Base-by-base conservation (phyloP, 371 early-diverging fungal genomes). In the Zopfochytrium polystomum region DNA sequence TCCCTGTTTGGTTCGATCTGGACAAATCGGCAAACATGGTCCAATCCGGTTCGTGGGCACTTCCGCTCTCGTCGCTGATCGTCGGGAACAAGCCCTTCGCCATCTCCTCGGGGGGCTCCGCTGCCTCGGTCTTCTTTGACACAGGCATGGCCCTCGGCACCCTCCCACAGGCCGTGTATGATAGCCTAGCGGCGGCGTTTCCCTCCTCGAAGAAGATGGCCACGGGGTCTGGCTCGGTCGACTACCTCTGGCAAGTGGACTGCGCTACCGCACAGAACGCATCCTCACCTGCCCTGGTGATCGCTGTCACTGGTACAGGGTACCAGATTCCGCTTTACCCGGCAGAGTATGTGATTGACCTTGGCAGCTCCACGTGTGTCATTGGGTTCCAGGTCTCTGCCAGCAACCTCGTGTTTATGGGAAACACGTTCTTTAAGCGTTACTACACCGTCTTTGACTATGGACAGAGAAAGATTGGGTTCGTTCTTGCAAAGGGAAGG, bases 401-500 rank as follows among this genome's bases (percentile, higher is more conserved):
- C 13, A 25, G 57, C 47, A 15, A 57, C 46, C 22, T 57, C 44
- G n/a, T n/a, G 11, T 48, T 57, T 1, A 7, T 57, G 9, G 57
- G 57, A 7, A 57, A 57, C 32, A 57, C 57, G 2, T 44, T 57
- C 22, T 44, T 43, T 18, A 64, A 52, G 30, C 64, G 64, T 3
- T 64, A 57, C 49, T 50, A 46, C 15, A 57, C 64, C 2, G 33
- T 64, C 3, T 64, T 64, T 44, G 64, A 64, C 32, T 64, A 58
- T 38, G 64, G 38, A 2, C 9, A 35, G 29, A 46, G 29, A 30
- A 5, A 53, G 6, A 38, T 64, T 25, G 58, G 64, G 13, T 64
- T 64, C 32, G 58, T 52, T 22, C 54, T 64, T 9, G 57, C 45
- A 22, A 15, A 22, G 6, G 58, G 58, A n/a, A n/a, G n/a, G n/a